Evolutionary conservation across 305 asterid genomes (phyloP).

Genomic region (Fraxinus sp.): DNA sequence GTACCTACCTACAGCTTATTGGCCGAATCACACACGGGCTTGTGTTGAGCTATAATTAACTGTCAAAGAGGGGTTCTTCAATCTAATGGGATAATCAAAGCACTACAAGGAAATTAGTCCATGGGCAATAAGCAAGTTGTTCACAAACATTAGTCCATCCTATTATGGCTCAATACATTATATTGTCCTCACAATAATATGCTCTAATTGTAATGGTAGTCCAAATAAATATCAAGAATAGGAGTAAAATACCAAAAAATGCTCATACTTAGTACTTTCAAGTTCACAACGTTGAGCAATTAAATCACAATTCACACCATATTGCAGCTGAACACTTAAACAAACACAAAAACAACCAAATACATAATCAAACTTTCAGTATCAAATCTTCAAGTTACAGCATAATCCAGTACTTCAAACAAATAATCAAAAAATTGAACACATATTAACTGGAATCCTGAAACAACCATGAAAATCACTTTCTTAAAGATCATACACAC

Average conservation of each 20-base stretch:
- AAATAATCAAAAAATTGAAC: neutral
- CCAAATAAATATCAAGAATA: neutral
- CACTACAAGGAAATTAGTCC: neutral
- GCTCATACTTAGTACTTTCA: neutral
- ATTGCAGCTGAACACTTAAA: neutral
- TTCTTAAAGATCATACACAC: neutral
- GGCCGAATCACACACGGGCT: neutral
- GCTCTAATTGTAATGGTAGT: neutral
- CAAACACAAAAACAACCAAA: neutral
- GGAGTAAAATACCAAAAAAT: neutral
- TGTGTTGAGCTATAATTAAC: neutral
- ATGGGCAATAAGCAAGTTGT: neutral
- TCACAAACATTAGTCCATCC: neutral
- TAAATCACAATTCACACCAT: neutral
- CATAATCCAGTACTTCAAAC: neutral
- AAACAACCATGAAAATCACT: conserved; percentile 12
- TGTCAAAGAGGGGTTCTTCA: neutral
- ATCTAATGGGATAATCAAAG: neutral
- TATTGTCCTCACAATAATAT: neutral
- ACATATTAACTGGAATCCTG: neutral
- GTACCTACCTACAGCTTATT: neutral
- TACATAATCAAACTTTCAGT: neutral
- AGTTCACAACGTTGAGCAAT: neutral
- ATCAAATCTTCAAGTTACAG: neutral
- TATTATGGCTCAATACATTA: neutral